Evolutionary conservation across 2,329 filamentous ascomycete genomes (phyloP).

Genomic region (Penicillium digitatum): DNA sequence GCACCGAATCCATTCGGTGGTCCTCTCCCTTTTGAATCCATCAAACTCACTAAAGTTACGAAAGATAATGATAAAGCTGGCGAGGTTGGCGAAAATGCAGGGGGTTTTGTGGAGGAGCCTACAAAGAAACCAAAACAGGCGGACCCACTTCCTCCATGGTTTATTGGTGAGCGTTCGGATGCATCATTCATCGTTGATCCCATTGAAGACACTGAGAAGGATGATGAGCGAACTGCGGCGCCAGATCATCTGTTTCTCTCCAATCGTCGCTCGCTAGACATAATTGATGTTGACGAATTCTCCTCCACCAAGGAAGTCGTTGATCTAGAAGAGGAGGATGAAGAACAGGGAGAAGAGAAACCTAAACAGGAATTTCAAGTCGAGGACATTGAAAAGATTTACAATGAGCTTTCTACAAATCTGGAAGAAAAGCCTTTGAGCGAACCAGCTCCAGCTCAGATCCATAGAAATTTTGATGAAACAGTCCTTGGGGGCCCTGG

Average conservation of each 20-base stretch:
- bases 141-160: slow-evolving; percentile 47
- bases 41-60: slow-evolving; percentile 62
- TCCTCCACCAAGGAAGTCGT: slow-evolving; percentile 30
- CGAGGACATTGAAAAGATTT: background rate
- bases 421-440: background rate
- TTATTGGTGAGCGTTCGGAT: slow-evolving; percentile 36
- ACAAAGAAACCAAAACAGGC: slow-evolving; percentile 29
- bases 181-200: slow-evolving; percentile 33
- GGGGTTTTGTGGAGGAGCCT: slow-evolving; percentile 60
- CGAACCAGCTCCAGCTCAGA: background rate
- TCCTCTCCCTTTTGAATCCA: slow-evolving; percentile 81
- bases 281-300: slow-evolving; percentile 41
- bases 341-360: background rate
- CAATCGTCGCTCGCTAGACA: slow-evolving; percentile 32
- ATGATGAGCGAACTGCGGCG: slow-evolving; percentile 21
- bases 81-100: slow-evolving; percentile 53
- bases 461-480: background rate
- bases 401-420: background rate
- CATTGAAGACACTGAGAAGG: slow-evolving; percentile 19
- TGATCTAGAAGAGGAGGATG: slow-evolving; percentile 27
- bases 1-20: slow-evolving; percentile 63
- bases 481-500: too few relatives aligned
- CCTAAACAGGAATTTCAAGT: background rate
- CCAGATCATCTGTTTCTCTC: slow-evolving; percentile 29
- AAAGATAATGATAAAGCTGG: slow-evolving; percentile 43